A percentile compares a stretch with the other conserved stretches of the same genome.
phyloP scores from a whole-genome alignment of 805 yeast species.

The Lachancea nothofagi region DNA sequence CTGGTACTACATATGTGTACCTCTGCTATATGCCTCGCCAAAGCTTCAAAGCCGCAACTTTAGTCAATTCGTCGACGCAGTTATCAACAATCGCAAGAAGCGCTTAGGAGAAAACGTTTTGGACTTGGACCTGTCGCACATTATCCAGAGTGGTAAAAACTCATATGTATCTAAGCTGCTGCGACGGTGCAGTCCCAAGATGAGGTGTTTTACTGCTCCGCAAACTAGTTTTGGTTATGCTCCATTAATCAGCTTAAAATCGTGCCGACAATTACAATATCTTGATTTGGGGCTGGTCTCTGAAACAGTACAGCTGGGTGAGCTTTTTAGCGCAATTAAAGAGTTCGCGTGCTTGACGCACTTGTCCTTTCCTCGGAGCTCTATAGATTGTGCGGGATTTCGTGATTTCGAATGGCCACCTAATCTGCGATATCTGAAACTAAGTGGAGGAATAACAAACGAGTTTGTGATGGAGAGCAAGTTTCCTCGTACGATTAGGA shows the following conservation, averaged over 20 bases:
- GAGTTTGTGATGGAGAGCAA: constrained; percentile 61
- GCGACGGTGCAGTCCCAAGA: constrained; percentile 62
- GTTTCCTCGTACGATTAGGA: constrained; percentile 69
- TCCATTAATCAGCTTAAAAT: constrained; percentile 74
- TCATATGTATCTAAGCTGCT: constrained; percentile 80
- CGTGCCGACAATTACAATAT: constrained; percentile 57
- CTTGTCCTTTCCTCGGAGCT: constrained; percentile 83
- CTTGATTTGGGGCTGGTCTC: constrained; percentile 82
- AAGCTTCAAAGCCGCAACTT: constrained; percentile 62
- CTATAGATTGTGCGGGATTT: constrained; percentile 60
- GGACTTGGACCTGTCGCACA: constrained; percentile 65
- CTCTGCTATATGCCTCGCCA: constrained; percentile 62
- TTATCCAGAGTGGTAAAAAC: constrained; percentile 87
- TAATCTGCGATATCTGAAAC: constrained; percentile 58
- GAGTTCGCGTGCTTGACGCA: constrained; percentile 59
- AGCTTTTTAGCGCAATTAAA: constrained; percentile 69
- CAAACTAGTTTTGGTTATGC: constrained; percentile 92
- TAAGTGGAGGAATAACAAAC: constrained; percentile 87
- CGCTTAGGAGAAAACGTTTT: constrained; percentile 54
- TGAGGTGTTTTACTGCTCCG: constrained; percentile 78
- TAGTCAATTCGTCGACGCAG: constrained; percentile 61
- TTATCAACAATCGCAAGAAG: constrained; percentile 43
- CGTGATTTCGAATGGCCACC: constrained; percentile 65
- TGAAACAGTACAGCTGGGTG: constrained; percentile 80
- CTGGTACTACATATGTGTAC: constrained; percentile 58